Percentiles rank a stretch among this genome's conserved stretches.
Evolutionary conservation across 257 asterid species (phyloP).

Genomic region (Solanum paucissectum): DNA sequence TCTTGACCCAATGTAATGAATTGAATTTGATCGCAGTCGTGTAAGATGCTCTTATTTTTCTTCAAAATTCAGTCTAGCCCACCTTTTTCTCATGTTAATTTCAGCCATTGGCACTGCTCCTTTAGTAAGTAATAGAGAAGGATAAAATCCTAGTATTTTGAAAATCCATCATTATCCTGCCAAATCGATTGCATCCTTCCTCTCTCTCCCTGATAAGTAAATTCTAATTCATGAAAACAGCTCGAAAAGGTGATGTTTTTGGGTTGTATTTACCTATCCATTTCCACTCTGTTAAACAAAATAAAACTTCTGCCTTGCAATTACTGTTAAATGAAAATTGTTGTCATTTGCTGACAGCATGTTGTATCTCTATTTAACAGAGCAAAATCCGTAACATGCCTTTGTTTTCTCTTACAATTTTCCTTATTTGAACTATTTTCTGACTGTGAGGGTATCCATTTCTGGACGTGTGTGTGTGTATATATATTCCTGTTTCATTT

Average conservation of each 20-base stretch:
- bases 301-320: neutral
- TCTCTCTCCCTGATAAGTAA: neutral
- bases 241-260: neutral
- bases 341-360: neutral
- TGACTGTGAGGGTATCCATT: neutral
- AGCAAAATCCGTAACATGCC: neutral
- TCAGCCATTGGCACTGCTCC: neutral
- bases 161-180: neutral
- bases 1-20: neutral
- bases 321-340: neutral
- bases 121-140: neutral
- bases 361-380: neutral
- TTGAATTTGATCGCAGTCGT: neutral
- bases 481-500: neutral
- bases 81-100: neutral
- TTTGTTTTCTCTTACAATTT: neutral
- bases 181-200: neutral
- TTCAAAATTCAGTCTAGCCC: neutral
- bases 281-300: neutral
- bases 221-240: neutral
- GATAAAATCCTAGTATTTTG: neutral
- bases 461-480: neutral
- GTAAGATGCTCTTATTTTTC: neutral
- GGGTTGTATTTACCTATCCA: neutral
- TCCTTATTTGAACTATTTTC: neutral